These are phyloP conservation scores for Lecanosticta acicola DNA, from an alignment of 2,329 filamentous ascomycete species.

Conservation along the genomic window DNA sequence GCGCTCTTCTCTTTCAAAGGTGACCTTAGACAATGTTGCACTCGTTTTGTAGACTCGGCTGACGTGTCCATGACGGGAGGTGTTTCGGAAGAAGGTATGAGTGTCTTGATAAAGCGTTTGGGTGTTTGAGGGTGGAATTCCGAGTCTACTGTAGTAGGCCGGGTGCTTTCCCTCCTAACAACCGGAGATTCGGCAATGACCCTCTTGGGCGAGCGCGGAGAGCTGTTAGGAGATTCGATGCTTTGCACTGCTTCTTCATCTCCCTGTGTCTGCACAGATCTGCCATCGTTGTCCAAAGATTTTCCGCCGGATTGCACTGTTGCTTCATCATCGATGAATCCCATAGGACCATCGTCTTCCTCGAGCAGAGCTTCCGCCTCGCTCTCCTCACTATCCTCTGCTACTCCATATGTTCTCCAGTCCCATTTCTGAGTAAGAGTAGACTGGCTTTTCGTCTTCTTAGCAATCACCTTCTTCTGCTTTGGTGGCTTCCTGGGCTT, in stretches of 20 bases:
- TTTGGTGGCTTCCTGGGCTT: constrained; percentile 1
- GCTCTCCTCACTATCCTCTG: constrained; percentile 4
- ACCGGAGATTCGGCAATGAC: constrained; percentile 3
- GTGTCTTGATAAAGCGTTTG: constrained; percentile 4
- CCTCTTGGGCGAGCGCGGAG: neutral
- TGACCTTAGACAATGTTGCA: constrained; percentile 7
- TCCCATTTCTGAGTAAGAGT: constrained; percentile 10
- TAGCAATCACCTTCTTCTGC: neutral
- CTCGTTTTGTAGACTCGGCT: neutral
- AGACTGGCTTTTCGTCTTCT: constrained; percentile 1
- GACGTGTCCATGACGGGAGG: constrained; percentile 16
- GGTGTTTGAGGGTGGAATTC: constrained; percentile 10
- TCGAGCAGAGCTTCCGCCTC: neutral
- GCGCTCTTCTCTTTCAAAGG: constrained; percentile 18
- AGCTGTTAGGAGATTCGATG: neutral
- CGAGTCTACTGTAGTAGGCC: constrained; percentile 15
- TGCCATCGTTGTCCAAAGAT: neutral
- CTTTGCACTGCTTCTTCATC: neutral
- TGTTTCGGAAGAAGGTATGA: constrained; percentile 18
- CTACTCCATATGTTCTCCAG: constrained; percentile 1
- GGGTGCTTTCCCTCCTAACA: constrained; percentile 3
- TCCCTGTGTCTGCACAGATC: constrained; percentile 3
- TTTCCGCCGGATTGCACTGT: neutral
- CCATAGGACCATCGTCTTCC: neutral
- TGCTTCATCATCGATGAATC: neutral